A percentile compares a stretch with the other conserved stretches of the same genome.
phyloP scores from a whole-genome alignment of 1,284 basidiomycete species.

The Ustilago bromivora region DNA sequence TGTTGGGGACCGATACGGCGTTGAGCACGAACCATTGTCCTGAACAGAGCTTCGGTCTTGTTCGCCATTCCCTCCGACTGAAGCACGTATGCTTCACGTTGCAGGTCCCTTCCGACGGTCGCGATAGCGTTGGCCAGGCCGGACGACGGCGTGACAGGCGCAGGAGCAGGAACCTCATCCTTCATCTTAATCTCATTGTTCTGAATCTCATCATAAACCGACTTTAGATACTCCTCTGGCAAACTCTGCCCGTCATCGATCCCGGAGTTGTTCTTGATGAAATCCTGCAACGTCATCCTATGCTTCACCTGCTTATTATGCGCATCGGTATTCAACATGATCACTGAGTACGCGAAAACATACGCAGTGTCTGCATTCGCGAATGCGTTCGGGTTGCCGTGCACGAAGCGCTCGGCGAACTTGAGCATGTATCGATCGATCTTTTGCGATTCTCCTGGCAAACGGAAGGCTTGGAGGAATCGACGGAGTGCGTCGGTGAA shows the following conservation, averaged over 20 bases:
- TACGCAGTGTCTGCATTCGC: conserved; percentile 70
- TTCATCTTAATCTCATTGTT: conserved; percentile 70
- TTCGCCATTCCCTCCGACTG: conserved; percentile 69
- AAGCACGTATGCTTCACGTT: conserved; percentile 67
- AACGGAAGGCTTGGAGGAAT: conserved; percentile 68
- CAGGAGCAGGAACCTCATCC: conserved; percentile 59
- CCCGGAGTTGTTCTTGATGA: conserved; percentile 69
- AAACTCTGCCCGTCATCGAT: conserved; percentile 68
- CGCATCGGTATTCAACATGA: conserved; percentile 70
- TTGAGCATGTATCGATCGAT: conserved; percentile 70
- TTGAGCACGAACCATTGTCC: conserved; percentile 69
- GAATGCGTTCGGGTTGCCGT: conserved; percentile 65
- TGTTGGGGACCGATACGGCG: conserved; percentile 62
- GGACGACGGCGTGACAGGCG: conserved; percentile 33
- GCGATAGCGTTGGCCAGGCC: conserved; percentile 66
- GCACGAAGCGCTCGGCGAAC: conserved; percentile 68
- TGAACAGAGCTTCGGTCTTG: conserved; percentile 69
- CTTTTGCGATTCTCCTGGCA: conserved; percentile 69
- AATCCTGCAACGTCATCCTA: conserved; percentile 68
- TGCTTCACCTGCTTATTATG: conserved; percentile 70
- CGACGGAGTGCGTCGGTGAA: conserved; percentile 66
- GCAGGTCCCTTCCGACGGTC: conserved; percentile 66
- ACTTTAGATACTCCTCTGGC: conserved; percentile 63
- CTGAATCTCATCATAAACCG: conserved; percentile 68
- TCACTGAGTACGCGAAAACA: conserved; percentile 69